Base-by-base conservation (phyloP, 2,329 filamentous ascomycete genomes). In the Mycogone perniciosa region DNA sequence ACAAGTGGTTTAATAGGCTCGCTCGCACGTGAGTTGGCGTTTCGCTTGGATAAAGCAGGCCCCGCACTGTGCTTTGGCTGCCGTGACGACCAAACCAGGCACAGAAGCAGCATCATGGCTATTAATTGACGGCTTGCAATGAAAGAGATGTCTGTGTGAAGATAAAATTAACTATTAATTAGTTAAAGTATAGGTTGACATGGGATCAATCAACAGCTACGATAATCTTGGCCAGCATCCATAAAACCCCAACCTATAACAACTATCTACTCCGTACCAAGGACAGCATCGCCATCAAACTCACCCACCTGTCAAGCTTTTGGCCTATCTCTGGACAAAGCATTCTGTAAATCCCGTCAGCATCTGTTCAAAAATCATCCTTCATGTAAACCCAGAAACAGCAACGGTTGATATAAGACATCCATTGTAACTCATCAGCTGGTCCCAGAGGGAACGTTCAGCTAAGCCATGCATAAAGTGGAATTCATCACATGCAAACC, bases 391-490 rank as follows among this genome's bases (percentile, higher is more conserved):
- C 33, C 7, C 39, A 41, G 5, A 26, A 13, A 45, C 13, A 33
- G 33, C n/a, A 26, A 35, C 38, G 6, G 6, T 42, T 26, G 26
- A 13, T 41, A 27, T 65, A 62, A 66, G 63, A 59, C 47, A 60
- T 64, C 56, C 62, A 64, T 64, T 65, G 55, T 62, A 54, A 62
- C 64, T 61, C 54, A 52, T 38, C 44, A 48, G 48, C 55, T 56
- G 54, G 54, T 44, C 50, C 37, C 31, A 29, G 26, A 20, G 27
- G 53, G 56, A 55, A 56, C 49, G 53, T 62, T 65, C 62, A 66
- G 64, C 51, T 65, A 65, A 66, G 64, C 64, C 64, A 66, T 66
- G 63, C 63, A 61, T 60, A 57, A 34, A 57, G 58, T 52, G 56
- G 42, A 40, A 56, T 58, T 66, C 61, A 66, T 66, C 64, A 65